Conservation (phyloP, 805 yeast species). For the Yarrowia hollandica region DNA sequence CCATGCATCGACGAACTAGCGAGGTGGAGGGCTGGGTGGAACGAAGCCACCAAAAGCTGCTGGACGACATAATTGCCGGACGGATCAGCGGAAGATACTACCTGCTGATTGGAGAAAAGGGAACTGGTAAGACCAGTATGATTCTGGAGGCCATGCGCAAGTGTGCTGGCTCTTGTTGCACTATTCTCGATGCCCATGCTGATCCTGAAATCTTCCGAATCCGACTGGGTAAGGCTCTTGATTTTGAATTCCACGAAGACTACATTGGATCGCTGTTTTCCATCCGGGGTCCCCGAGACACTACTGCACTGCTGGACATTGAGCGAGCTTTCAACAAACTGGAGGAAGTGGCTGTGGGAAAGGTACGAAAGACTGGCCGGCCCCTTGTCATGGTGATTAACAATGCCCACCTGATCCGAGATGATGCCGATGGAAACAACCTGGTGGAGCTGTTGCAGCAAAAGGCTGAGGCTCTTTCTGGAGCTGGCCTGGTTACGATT, state of each 20-base stretch:
- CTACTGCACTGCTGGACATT: conserved; percentile 76
- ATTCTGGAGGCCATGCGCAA: conserved; percentile 68
- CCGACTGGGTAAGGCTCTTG: conserved; percentile 71
- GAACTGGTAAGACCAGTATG: conserved; percentile 81
- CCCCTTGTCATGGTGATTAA: conserved; percentile 74
- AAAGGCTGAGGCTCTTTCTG: conserved; percentile 75
- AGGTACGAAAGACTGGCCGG: conserved; percentile 42
- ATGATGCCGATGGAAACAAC: conserved; percentile 70
- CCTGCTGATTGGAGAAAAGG: conserved; percentile 77
- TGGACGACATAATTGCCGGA: conserved; percentile 69
- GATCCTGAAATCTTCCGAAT: conserved; percentile 82
- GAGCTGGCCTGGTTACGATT: conserved; percentile 68
- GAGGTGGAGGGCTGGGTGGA: conserved; percentile 58
- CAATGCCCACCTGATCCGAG: conserved; percentile 70
- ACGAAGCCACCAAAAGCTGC: conserved; percentile 62
- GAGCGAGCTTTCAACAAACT: conserved; percentile 77
- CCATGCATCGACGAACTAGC: conserved; percentile 47
- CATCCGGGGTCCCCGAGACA: conserved; percentile 80
- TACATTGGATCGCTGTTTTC: conserved; percentile 80
- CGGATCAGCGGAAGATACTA: conserved; percentile 66
- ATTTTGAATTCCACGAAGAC: conserved; percentile 74
- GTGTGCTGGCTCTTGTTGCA: conserved; percentile 61
- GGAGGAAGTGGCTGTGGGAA: conserved; percentile 65
- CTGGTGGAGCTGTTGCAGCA: conserved; percentile 76
- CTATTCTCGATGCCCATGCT: conserved; percentile 77